A percentile compares a stretch with the other conserved stretches of the same genome.
phyloP scores from a whole-genome alignment of 192 early-diverging fungal species.

The Coemansia sp. region DNA sequence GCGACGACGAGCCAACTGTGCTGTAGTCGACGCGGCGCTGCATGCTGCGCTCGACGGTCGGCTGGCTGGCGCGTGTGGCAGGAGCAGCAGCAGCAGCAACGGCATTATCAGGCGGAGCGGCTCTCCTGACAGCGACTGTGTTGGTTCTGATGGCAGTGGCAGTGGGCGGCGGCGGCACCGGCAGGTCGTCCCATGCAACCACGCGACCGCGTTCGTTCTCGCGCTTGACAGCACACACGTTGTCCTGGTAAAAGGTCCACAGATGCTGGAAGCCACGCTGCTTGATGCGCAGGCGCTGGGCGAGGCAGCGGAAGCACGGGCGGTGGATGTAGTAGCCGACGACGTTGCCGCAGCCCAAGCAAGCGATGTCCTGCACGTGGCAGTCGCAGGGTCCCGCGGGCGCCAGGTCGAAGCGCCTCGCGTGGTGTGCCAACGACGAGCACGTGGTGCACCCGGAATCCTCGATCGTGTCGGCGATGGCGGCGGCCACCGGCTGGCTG shows the following conservation, averaged over 20 bases:
- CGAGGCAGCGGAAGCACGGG: slow-evolving; percentile 47
- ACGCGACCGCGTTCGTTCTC: slow-evolving; percentile 35
- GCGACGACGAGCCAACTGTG: too few species aligned
- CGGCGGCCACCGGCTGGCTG: slow-evolving; percentile 35
- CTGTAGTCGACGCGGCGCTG: too few species aligned
- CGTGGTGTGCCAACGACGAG: slow-evolving; percentile 40
- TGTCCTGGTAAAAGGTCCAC: slow-evolving; percentile 53
- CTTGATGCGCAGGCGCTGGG: slow-evolving; percentile 49
- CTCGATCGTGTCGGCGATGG: slow-evolving; percentile 33
- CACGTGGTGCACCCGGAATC: slow-evolving; percentile 35
- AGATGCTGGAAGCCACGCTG: slow-evolving; percentile 51
- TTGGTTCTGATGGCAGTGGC: slow-evolving; percentile 9
- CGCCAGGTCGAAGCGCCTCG: slow-evolving; percentile 47
- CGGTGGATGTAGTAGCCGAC: slow-evolving; percentile 52
- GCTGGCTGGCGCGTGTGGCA: not conserved
- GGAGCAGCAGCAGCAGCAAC: slow-evolving; percentile 2
- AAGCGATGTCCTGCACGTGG: slow-evolving; percentile 51
- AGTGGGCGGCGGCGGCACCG: slow-evolving; percentile 24
- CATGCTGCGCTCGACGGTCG: not conserved
- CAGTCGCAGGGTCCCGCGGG: slow-evolving; percentile 48
- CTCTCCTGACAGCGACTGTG: not conserved
- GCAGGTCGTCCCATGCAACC: slow-evolving; percentile 41
- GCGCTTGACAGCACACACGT: slow-evolving; percentile 37
- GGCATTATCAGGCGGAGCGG: not conserved
- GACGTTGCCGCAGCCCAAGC: slow-evolving; percentile 47